Base-by-base conservation (phyloP, 371 early-diverging fungal genomes). In the Rhizopus microsporus region DNA sequence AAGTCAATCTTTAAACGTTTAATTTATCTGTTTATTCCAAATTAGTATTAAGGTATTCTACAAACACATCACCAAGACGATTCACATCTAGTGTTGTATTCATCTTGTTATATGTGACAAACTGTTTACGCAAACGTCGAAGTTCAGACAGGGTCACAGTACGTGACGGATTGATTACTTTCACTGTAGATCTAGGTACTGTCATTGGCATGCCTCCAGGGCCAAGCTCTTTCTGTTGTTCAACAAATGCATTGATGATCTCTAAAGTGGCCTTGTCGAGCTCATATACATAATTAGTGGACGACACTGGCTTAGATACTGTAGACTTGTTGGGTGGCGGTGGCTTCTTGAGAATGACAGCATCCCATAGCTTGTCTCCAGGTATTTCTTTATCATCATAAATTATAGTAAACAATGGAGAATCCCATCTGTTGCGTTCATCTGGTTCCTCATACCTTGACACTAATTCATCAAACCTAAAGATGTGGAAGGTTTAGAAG, bases 381-480 rank as follows among this genome's bases (percentile, higher is more conserved):
- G 91, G 89, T 12, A 81, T 57, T 56, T 70, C 67, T 7, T 62
- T 68, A 48, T 89, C 94, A 38, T 89, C 84, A 53, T 89, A 88
- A 31, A 93, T 75, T 6, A 95, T 71, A 0, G 91, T 90, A 62
- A 96, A 95, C 16, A 97, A 77, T 10, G 99, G 99, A 5, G 92
- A 82, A 69, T 99, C 99, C 99, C 99, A 99, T 46, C 93, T 78
- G 64, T 92, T 91, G 6, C 85, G 77, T 10, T 86, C 83, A 48
- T 90, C 88, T n/a, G 98, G 98, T 63, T 98, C 98, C 77, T 99
- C 99, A 57, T 92, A 97, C 44, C 99, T 77, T 44, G 87, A 85
- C 3, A 90, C 75, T 29, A 99, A 79, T 58, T 95, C 91, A 29
- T 93, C 92, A 64, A 96, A 88, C 15, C 86, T 86, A 60, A 51